Base-by-base conservation (phyloP, 2,329 filamentous ascomycete species). In the Pseudopithomyces maydicus region DNA sequence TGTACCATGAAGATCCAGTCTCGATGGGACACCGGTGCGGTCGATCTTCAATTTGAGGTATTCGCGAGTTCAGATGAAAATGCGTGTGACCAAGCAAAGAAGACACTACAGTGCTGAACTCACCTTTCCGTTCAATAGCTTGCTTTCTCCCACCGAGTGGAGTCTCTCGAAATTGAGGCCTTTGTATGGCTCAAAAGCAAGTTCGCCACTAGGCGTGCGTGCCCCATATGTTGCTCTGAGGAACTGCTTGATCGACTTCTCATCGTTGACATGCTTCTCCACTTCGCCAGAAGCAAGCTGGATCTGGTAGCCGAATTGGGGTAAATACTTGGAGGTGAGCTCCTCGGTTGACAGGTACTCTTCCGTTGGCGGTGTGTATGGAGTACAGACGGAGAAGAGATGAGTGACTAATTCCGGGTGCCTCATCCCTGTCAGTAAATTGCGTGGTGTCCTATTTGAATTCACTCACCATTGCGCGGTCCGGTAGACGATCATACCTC, bases 271-370 rank as follows among this genome's bases (percentile, higher is more conserved):
- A 33, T 55, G 64, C 58, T 72, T 73, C 59, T 79, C 77, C 35
- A 79, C 74, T 15, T 89, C 86, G 0, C 86, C 85, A 19, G 88
- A 87, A 1, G 82, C 84, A 50, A 97, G 84, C 63, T 96, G 91
- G 44, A 95, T 73, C 80, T 97, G 94, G 76, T 99, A 99, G 14
- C 78, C 82, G 71, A 96, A 94, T 68, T 90, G 89, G 42, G 88
- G 87, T 39, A 90, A 66, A 68, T 53, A 81, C 69, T 63, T 78
- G 42, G 80, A 79, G 43, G 90, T 84, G 26, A 90, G 61, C n/a
- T 84, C 77, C 67, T 89, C 84, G 1, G 89, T 78, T 1, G 86
- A 79, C 15, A 84, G 61, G 69, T 80, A 90, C 20, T 72, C 75
- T 52, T 73, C 79, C 57, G 67, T 65, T 0, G 90, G 89, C 2